phyloP scores from a whole-genome alignment of 257 asterid species.

The Agastache rugosa region DNA sequence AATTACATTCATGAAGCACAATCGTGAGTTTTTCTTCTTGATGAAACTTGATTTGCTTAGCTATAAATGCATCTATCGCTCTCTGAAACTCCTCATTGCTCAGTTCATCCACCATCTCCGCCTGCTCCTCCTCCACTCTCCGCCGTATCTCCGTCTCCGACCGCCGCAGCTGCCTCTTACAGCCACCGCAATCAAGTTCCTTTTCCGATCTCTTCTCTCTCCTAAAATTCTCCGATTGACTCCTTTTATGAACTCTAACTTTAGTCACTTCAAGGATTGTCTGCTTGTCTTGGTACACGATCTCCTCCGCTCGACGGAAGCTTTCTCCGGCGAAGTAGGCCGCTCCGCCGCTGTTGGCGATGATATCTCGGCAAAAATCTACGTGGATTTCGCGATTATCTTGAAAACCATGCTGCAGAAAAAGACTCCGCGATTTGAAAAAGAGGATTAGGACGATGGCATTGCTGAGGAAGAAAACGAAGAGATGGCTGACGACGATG shows the following conservation, averaged over 20 bases:
- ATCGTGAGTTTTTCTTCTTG: conserved; percentile 64
- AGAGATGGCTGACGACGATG: conserved; percentile 60
- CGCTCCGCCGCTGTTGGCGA: conserved; percentile 18
- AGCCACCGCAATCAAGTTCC: not conserved
- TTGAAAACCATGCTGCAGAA: conserved; percentile 28
- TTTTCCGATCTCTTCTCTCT: conserved; percentile 20
- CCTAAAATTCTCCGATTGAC: conserved; percentile 38
- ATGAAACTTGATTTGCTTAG: conserved; percentile 79
- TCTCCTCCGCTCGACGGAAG: conserved; percentile 34
- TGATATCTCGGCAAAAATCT: conserved; percentile 37
- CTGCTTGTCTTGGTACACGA: conserved; percentile 57
- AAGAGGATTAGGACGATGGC: conserved; percentile 67
- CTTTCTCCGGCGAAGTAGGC: not conserved
- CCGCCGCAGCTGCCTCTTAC: conserved; percentile 55
- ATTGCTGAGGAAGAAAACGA: conserved; percentile 65
- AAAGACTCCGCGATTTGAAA: conserved; percentile 53
- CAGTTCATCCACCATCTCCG: conserved; percentile 52
- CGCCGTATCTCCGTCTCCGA: conserved; percentile 54
- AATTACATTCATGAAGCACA: conserved; percentile 49
- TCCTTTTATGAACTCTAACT: conserved; percentile 35
- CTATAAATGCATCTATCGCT: conserved; percentile 74
- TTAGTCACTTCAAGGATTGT: conserved; percentile 39
- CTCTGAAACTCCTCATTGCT: conserved; percentile 82
- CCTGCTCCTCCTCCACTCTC: conserved; percentile 39
- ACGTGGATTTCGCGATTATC: not conserved